phyloP scores from a whole-genome alignment of 2,329 filamentous ascomycete species.

The Diaporthe ampelina region DNA sequence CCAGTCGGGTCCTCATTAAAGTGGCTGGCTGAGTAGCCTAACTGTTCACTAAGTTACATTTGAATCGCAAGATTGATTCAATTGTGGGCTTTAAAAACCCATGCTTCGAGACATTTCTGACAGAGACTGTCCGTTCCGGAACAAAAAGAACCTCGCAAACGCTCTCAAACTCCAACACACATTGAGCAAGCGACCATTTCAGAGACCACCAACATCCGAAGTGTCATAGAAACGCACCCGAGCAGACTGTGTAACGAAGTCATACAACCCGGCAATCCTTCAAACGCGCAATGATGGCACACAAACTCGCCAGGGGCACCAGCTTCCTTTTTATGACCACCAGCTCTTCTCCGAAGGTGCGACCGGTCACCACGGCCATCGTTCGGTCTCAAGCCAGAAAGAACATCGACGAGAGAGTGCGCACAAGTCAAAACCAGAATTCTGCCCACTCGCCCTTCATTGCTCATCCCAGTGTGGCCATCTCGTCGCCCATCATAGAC shows the following conservation, averaged over 20 bases:
- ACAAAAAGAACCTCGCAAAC: constrained; percentile 23
- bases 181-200: constrained; percentile 22
- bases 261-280: background rate
- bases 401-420: background rate
- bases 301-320: background rate
- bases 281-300: constrained; percentile 12
- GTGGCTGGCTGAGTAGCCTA: background rate
- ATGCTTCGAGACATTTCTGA: constrained; percentile 1
- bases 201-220: background rate
- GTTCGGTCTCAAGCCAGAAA: background rate
- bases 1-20: background rate
- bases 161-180: background rate
- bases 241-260: constrained; percentile 8
- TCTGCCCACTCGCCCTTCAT: background rate
- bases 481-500: background rate
- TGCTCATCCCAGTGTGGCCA: background rate
- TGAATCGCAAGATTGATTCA: background rate
- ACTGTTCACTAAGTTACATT: background rate
- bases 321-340: background rate
- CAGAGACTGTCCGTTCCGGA: background rate
- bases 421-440: background rate
- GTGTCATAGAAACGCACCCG: constrained; percentile 10
- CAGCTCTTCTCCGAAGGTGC: constrained; percentile 1
- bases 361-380: background rate
- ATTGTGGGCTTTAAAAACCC: constrained; percentile 5